Evolutionary conservation across 2,329 filamentous ascomycete genomes (phyloP).

Genomic region (Nigrograna mackinnonii): DNA sequence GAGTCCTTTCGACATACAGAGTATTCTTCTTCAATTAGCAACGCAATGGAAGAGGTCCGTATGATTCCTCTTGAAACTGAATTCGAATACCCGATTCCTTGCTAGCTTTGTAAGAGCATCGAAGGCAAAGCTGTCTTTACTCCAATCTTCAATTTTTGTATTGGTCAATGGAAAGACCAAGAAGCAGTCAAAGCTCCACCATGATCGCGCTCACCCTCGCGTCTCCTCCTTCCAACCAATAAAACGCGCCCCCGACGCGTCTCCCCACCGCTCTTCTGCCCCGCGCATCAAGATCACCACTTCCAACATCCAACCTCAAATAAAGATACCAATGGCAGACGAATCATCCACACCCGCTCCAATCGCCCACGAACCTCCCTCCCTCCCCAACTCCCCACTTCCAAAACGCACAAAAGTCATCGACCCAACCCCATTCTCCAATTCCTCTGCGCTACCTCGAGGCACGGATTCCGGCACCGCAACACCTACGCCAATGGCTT

Average conservation of each 20-base stretch:
- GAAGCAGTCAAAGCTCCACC: too few relatives aligned
- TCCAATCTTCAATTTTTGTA: too few relatives aligned
- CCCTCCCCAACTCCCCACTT: conserved; percentile 72
- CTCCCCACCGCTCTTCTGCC: conserved; percentile 9
- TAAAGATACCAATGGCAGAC: conserved; percentile 18
- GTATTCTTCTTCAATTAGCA: too few relatives aligned
- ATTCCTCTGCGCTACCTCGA: conserved; percentile 27
- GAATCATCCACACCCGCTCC: conserved; percentile 27
- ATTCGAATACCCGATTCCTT: too few relatives aligned
- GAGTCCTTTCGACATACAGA: too few relatives aligned
- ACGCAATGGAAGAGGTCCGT: too few relatives aligned
- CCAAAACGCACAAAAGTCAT: conserved; percentile 78
- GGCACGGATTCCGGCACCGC: conserved; percentile 36
- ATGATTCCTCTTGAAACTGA: too few relatives aligned
- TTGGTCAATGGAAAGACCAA: too few relatives aligned
- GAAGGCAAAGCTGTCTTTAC: too few relatives aligned
- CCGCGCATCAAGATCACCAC: conserved; percentile 1
- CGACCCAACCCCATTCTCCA: conserved; percentile 39
- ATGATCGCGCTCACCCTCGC: too few relatives aligned
- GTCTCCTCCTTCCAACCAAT: conserved; percentile 9
- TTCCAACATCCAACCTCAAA: conserved; percentile 4
- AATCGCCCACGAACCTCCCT: conserved; percentile 49
- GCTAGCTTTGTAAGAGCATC: too few relatives aligned
- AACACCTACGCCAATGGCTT: conserved; percentile 37
- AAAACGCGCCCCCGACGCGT: conserved; percentile 10